These are phyloP conservation scores for Wickerhamomyces canadensis DNA, from an alignment of 805 yeast genomes.

Conservation along the genomic window DNA sequence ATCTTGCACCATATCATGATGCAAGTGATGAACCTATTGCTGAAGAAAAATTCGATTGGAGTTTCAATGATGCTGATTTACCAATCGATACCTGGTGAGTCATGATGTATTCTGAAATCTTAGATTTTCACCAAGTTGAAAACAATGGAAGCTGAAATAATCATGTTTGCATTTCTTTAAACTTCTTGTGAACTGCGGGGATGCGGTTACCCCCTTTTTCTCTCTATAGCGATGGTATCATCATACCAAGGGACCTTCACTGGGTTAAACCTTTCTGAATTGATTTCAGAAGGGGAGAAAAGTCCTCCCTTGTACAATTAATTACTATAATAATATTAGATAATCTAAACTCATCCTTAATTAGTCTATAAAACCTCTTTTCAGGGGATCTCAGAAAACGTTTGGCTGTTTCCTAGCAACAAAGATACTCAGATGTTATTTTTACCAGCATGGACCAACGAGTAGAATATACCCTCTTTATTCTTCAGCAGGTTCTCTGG, in stretches of 20 bases:
- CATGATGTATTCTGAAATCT: conserved; percentile 96
- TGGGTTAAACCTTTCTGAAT: too few species aligned
- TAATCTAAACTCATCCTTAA: too few species aligned
- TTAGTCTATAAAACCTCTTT: neutral
- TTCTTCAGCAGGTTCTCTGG: conserved; percentile 63
- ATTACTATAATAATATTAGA: too few species aligned
- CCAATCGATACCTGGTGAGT: conserved; percentile 99
- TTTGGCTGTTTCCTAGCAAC: neutral
- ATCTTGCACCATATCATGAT: conserved; percentile 92
- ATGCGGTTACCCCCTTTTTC: too few species aligned
- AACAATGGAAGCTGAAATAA: conserved; percentile 9
- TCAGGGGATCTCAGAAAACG: neutral
- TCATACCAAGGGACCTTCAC: too few species aligned
- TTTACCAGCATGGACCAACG: conserved; percentile 58
- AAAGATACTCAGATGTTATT: too few species aligned
- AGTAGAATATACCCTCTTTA: conserved; percentile 65
- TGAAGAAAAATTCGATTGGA: conserved; percentile 92
- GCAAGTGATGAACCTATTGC: conserved; percentile 97
- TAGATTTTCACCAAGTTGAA: conserved; percentile 86
- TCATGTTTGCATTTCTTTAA: too few species aligned
- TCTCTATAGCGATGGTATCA: too few species aligned
- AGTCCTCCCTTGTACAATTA: too few species aligned
- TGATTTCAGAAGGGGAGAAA: too few species aligned
- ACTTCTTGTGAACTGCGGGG: too few species aligned
- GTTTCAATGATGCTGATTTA: conserved; percentile 94